Percentiles rank a stretch among this genome's conserved stretches.
Conservation (phyloP, 192 early-diverging fungal genomes). For the Obelidium mucronatum region DNA sequence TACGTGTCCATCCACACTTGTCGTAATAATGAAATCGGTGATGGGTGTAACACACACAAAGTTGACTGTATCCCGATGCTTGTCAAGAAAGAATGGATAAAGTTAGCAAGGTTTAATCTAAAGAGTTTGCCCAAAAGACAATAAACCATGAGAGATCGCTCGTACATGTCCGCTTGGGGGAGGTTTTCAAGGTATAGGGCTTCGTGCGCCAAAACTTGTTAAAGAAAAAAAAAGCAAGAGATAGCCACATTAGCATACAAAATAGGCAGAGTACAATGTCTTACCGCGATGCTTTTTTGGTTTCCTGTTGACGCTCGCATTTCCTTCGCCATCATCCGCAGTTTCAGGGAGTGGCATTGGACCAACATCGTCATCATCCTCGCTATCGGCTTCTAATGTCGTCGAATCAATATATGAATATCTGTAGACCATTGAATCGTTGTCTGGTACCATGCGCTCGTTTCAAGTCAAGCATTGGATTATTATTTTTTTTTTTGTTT, state of each 20-base stretch:
- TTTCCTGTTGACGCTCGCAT: constrained; percentile 31
- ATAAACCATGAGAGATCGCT: constrained; percentile 82
- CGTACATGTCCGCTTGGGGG: constrained; percentile 92
- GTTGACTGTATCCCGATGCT: constrained; percentile 93
- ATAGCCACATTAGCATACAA: neutral
- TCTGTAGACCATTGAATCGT: no score
- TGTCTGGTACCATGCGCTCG: no score
- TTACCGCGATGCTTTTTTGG: constrained; percentile 30
- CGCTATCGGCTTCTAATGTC: no score
- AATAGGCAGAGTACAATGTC: neutral
- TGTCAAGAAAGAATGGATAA: constrained; percentile 94
- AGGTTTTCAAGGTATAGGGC: constrained; percentile 76
- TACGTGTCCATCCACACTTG: constrained; percentile 93
- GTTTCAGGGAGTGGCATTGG: constrained; percentile 16
- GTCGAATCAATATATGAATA: no score
- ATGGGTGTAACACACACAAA: constrained; percentile 71
- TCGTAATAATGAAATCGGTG: constrained; percentile 93
- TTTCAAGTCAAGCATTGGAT: no score
- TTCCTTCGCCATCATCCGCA: constrained; percentile 26
- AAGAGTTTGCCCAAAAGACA: no score
- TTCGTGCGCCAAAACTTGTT: constrained; percentile 62
- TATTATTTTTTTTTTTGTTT: no score
- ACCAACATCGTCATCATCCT: constrained; percentile 13
- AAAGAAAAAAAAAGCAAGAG: neutral
- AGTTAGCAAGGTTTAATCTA: constrained; percentile 76